Conservation (phyloP, 305 asterid genomes). For the Caryopteris hybrid region DNA sequence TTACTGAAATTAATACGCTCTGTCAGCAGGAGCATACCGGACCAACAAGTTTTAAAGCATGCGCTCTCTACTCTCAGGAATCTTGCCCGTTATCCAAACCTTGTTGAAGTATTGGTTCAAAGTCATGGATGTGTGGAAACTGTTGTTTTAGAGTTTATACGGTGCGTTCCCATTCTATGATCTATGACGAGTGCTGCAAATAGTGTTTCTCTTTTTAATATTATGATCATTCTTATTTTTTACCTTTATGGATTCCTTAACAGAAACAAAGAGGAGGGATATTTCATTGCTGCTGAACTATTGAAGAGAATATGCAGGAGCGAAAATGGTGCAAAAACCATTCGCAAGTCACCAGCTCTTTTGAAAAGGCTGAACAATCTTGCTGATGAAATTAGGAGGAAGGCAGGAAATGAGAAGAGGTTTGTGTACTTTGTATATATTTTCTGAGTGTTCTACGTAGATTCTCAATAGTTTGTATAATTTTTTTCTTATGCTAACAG, state of each 20-base stretch:
- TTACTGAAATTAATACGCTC: slow-evolving; percentile 69
- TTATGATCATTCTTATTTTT: neutral
- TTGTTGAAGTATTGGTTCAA: slow-evolving; percentile 40
- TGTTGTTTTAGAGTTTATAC: slow-evolving; percentile 55
- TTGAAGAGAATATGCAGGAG: slow-evolving; percentile 61
- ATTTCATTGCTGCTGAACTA: slow-evolving; percentile 74
- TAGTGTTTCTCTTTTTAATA: too few relatives aligned
- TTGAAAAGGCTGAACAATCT: slow-evolving; percentile 65
- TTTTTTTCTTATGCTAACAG: slow-evolving; percentile 22
- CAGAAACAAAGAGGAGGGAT: slow-evolving; percentile 96
- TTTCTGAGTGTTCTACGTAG: neutral
- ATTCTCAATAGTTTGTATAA: neutral
- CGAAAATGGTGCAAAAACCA: slow-evolving; percentile 45
- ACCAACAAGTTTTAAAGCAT: slow-evolving; percentile 86
- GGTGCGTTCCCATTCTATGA: slow-evolving; percentile 33
- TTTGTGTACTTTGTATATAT: slow-evolving; percentile 1
- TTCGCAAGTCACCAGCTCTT: slow-evolving; percentile 52
- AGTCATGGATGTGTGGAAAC: slow-evolving; percentile 57
- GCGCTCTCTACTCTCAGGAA: slow-evolving; percentile 87
- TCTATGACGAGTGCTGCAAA: neutral
- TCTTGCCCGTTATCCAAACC: slow-evolving; percentile 77
- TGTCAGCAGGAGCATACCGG: slow-evolving; percentile 92
- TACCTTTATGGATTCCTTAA: slow-evolving; percentile 2
- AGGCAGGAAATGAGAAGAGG: slow-evolving; percentile 71
- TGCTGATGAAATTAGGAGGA: slow-evolving; percentile 67